phyloP scores from a whole-genome alignment of 495 filamentous ascomycete species.

The Xanthoparmelia taractica region DNA sequence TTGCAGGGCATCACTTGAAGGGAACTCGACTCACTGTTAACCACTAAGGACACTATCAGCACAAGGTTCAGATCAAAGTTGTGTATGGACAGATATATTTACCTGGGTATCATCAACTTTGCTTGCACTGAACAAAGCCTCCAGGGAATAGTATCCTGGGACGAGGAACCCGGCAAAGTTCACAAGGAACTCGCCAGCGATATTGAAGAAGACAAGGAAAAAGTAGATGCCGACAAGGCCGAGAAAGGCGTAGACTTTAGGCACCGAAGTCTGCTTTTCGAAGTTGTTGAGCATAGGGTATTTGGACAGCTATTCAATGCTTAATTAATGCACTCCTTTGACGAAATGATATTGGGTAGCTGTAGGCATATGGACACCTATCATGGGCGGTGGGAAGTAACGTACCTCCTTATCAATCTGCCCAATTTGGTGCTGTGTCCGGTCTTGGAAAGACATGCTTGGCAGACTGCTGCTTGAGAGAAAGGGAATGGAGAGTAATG shows the following conservation, averaged over 20 bases:
- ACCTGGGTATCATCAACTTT: constrained; percentile 91
- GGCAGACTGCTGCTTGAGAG: neutral
- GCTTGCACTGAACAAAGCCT: constrained; percentile 72
- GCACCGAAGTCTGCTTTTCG: constrained; percentile 88
- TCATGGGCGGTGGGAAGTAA: constrained; percentile 21
- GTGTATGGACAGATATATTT: constrained; percentile 27
- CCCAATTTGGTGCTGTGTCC: constrained; percentile 76
- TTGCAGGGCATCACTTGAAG: neutral
- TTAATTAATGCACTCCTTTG: constrained; percentile 26
- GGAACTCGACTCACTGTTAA: constrained; percentile 49
- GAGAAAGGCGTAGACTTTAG: constrained; percentile 92
- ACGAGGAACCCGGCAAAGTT: constrained; percentile 93
- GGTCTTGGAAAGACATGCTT: constrained; percentile 73
- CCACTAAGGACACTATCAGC: constrained; percentile 41
- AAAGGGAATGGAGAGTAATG: neutral
- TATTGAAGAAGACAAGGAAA: constrained; percentile 99
- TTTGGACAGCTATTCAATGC: constrained; percentile 70
- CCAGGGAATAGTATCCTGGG: constrained; percentile 91
- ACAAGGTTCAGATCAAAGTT: neutral
- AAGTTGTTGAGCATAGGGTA: constrained; percentile 93
- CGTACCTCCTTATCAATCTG: constrained; percentile 97
- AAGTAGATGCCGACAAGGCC: constrained; percentile 82
- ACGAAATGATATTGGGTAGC: neutral
- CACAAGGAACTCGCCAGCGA: constrained; percentile 91
- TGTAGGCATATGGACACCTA: constrained; percentile 22